Evolutionary conservation across 2,329 filamentous ascomycete species (phyloP), one percentile per base, ranked within the genome.

Genomic region (Fusarium nodosum): DNA sequence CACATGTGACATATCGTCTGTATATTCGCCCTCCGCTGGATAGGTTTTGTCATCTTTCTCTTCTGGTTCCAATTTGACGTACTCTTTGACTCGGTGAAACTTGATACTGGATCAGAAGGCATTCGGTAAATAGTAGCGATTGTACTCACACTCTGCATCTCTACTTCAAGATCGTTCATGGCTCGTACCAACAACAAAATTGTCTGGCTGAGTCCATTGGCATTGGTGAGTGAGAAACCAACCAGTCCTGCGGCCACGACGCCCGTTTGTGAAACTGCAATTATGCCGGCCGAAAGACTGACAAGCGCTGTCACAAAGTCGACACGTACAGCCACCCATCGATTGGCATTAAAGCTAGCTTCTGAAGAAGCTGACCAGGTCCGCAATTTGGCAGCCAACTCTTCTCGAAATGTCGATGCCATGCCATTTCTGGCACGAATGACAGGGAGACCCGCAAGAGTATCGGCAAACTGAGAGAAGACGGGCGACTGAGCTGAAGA

Each of bases 91-190:
- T 58, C 83, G 80, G 44, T 84, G 82, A 60, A 84, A 85, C 83
- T 84, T 47, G 4, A 18, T 36, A 42, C 69, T 66, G 52, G 16
- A 31, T 66, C 66, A 78, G 30, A 60, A 54, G n/a, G 9, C 20
- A 4, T 11, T 16, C 44, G 2, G 7, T 18, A 24, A 44, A 30
- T 11, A 12, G 18, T 20, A 18, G 15, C 7, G 26, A 33, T 8
- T n/a, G 7, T n/a, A 79, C 83, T 72, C 71, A 85, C 83, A 51
- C 84, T 85, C 71, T 88, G 86, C 71, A 88, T 79, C 73, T 88
- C 85, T 1, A 88, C 81, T 71, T 88, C 86, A 15, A 87, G 78
- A 64, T 87, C 84, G 62, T 88, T 88, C 80, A 86, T 84, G 16
- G 80, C 77, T 28, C 86, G 82, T 11, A 88, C 85, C 36, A 88